Conservation (phyloP, 192 early-diverging fungal species). For the Coemansia sp. region DNA sequence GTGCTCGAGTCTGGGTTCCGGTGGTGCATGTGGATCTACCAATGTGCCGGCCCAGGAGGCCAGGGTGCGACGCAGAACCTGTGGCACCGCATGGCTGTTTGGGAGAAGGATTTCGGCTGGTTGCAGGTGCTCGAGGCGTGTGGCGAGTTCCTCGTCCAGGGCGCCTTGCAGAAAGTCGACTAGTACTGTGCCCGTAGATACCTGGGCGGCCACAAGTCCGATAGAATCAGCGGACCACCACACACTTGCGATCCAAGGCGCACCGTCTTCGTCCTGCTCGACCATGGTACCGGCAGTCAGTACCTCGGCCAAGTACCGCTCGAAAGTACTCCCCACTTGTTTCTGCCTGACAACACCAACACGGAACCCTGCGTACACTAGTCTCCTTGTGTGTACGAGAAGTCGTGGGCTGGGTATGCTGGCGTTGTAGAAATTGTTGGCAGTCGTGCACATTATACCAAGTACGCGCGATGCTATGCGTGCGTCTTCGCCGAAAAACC, state of each 20-base stretch:
- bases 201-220: conserved; percentile 84
- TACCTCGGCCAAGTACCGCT: conserved; percentile 74
- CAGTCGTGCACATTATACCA: conserved; percentile 74
- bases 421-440: conserved; percentile 75
- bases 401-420: conserved; percentile 78
- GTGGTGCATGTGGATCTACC: conserved; percentile 44
- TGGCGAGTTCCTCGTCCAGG: conserved; percentile 34
- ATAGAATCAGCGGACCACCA: conserved; percentile 57
- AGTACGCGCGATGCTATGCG: conserved; percentile 72
- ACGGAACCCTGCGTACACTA: conserved; percentile 79
- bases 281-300: conserved; percentile 87
- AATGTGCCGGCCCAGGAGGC: conserved; percentile 25
- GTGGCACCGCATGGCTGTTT: not conserved
- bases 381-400: conserved; percentile 73
- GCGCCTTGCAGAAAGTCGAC: conserved; percentile 34
- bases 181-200: conserved; percentile 82
- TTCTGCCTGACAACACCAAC: conserved; percentile 81
- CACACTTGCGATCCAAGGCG: conserved; percentile 86
- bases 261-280: conserved; percentile 75
- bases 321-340: conserved; percentile 86
- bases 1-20: conserved; percentile 49
- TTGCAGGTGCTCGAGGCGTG: conserved; percentile 33
- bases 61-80: conserved; percentile 25
- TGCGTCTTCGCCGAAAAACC: conserved; percentile 90
- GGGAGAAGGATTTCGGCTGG: conserved; percentile 32